Evolutionary conservation across 2,329 filamentous ascomycete species (phyloP).

Genomic region (Scedosporium boydii): DNA sequence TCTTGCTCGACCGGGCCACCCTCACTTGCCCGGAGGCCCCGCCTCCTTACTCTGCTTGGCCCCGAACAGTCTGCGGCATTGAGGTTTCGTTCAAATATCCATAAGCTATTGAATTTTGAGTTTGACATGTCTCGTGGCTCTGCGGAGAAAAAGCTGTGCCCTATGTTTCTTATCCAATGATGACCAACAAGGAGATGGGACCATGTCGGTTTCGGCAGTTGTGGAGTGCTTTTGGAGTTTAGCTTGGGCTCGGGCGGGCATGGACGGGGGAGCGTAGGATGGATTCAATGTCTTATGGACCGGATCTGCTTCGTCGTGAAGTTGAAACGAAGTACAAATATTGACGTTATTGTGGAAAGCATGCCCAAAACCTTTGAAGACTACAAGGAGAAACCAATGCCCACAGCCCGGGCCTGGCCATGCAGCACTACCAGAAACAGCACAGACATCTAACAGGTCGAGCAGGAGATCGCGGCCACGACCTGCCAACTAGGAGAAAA

Average conservation of each 20-base stretch:
- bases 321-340: too few relatives aligned
- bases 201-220: not conserved
- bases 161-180: not conserved
- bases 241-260: not conserved
- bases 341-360: too few relatives aligned
- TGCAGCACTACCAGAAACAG: too few relatives aligned
- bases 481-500: too few relatives aligned
- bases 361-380: too few relatives aligned
- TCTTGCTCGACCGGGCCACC: not conserved
- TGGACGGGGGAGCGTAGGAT: not conserved
- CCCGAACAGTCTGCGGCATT: too few relatives aligned
- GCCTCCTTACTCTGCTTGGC: not conserved
- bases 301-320: too few relatives aligned
- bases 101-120: not conserved
- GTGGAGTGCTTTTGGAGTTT: not conserved
- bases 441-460: too few relatives aligned
- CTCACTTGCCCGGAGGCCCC: not conserved
- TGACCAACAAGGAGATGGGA: not conserved
- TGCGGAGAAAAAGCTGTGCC: not conserved
- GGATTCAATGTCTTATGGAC: not conserved
- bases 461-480: too few relatives aligned
- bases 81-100: not conserved
- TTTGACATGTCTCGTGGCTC: not conserved
- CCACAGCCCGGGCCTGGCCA: too few relatives aligned
- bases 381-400: too few relatives aligned